Base-by-base conservation (phyloP, 2,329 filamentous ascomycete genomes). In the Alternaria angustiovoidea region DNA sequence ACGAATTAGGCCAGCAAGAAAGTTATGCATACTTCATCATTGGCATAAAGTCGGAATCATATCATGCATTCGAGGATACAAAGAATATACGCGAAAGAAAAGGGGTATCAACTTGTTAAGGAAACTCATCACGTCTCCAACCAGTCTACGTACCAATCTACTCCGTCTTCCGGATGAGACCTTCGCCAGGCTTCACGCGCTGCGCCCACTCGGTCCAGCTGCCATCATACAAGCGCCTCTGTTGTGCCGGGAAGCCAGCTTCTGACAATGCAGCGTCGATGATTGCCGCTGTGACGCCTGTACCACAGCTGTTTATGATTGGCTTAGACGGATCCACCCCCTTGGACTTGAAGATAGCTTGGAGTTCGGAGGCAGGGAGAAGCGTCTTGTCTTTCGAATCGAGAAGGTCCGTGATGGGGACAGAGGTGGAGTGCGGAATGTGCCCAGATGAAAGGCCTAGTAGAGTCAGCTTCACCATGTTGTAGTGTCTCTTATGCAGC, bases 191-290 rank as follows among this genome's bases (percentile, higher is more conserved):
- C 59, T 82, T 82, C 41, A 89, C 87, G 57, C 88, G 82, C 72
- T 90, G 88, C 38, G 88, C 89, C 88, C 88, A 91, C 88, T 84
- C 96, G 86, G 95, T 98, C 95, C 95, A 99, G 79, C 94, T 97
- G 48, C 95, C 95, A 78, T 99, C 95, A 73, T 99, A 99, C 22
- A 99, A 84, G 74, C 86, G 89, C 67, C 92, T 87, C 55, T 87
- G 86, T 62, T 89, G 85, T 4, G 87, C 82, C 2, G 91, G 91
- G 74, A 88, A 94, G 1, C 89, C 89, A 22, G 94, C 92, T 78
- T 93, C 89, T 30, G 87, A 88, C 54, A 99, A 81, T 2, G 93
- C 95, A 38, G 93, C 90, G 75, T 99, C 95, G 42, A 99, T 88
- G 43, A 97, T 87, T 18, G 92, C 92, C 7, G 95, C 95, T 11